Evolutionary conservation across 164 flowering plant species (phyloP), one percentile per base, ranked within the genome.

Genomic region (Pachysandra terminalis): DNA sequence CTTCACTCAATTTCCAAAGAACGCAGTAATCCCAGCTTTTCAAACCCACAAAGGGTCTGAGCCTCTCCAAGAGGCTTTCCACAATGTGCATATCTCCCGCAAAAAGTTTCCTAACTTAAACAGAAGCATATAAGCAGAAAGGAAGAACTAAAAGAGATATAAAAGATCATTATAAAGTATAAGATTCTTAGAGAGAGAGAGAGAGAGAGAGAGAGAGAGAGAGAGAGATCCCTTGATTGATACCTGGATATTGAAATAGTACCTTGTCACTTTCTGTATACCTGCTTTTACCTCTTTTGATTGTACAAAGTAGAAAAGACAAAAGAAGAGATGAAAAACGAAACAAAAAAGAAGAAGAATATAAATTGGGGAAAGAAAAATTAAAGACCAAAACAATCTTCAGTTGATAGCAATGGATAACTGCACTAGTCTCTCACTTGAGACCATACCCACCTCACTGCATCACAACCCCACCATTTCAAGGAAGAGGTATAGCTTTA

Each of bases 1-100:
- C 93, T 51, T 85, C 80, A 69, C 79, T 79, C 53, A 91, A 27
- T 73, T 80, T 90, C 98, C 98, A 93, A 9, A 89, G 14, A 45
- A 45, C 15, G 10, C 51, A 45, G 51, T 45, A 45, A 45, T 45
- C 51, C 51, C 51, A 45, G 51, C 15, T 45, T 10, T 5, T 45
- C 10, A 45, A 45, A 5, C 51, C 51, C 51, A 45, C 51, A 45
- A 89, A 68, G 23, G 85, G 80, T 72, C 97, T 81, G 17, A 93
- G 82, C 75, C 81, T 85, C 72, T 87, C 93, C 78, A 83, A 65
- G 3, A 84, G 64, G 64, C 65, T 83, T 23, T 81, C 85, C 56
- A 83, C 52, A 22, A 68, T 55, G 58, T 49, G 71, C 79, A 74
- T 74, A 2, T 65, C 67, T 52, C 66, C 75, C 71, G 65, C 72